Percentiles rank a stretch among this genome's conserved stretches.
Conservation (phyloP, 2,329 filamentous ascomycete genomes). For the Ceratocystis harringtonii region DNA sequence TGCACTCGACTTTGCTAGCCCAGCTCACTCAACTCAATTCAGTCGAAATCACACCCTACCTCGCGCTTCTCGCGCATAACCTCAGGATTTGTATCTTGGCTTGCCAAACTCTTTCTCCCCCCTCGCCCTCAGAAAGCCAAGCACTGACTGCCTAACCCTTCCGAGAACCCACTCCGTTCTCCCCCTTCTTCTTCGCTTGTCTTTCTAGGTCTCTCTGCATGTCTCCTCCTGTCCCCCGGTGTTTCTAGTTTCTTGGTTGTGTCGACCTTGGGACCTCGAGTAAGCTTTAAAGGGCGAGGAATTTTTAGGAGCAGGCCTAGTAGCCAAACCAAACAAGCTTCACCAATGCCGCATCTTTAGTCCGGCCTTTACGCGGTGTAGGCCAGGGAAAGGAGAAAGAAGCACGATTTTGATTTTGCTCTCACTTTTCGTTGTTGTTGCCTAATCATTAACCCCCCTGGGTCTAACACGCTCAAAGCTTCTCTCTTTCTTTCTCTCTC, state of each 20-base stretch:
- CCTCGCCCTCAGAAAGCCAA: neutral
- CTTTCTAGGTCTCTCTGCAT: neutral
- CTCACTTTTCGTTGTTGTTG: no score
- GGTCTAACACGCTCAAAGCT: no score
- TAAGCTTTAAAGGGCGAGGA: no score
- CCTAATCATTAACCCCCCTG: no score
- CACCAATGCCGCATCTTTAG: neutral
- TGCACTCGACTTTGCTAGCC: neutral
- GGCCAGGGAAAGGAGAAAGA: no score
- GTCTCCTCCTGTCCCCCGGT: neutral
- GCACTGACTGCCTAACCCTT: neutral
- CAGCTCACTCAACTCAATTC: neutral
- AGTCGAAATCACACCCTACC: neutral
- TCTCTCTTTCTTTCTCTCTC: no score
- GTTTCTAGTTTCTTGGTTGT: neutral
- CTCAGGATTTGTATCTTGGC: neutral
- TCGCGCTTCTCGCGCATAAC: constrained; percentile 2
- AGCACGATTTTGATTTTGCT: no score
- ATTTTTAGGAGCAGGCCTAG: no score
- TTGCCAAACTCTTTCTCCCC: neutral
- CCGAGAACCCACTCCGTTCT: neutral
- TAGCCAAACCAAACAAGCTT: neutral
- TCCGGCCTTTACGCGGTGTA: no score
- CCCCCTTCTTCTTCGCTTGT: neutral
- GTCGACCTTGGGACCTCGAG: neutral